Percentiles rank a stretch among this genome's conserved stretches.
phyloP scores from a whole-genome alignment of 1,284 basidiomycete genomes.

The Melampsora medusae region DNA sequence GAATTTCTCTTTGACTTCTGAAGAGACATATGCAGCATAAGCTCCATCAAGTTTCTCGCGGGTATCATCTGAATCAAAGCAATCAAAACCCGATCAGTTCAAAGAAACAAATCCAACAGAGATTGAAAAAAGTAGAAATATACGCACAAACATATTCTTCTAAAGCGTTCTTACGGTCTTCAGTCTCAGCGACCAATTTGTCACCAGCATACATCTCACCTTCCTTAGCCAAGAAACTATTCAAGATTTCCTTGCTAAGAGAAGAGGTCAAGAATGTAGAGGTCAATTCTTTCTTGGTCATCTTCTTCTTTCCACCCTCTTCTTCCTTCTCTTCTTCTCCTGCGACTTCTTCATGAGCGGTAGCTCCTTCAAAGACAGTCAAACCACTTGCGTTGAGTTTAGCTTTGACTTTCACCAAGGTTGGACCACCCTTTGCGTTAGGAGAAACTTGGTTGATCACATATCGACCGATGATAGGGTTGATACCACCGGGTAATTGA shows the following conservation, averaged over 20 bases:
- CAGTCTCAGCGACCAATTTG: conserved; percentile 91
- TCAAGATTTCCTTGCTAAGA: conserved; percentile 65
- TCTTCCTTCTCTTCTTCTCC: conserved; percentile 57
- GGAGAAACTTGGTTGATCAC: conserved; percentile 72
- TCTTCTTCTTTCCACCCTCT: conserved; percentile 62
- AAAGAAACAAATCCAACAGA: not conserved
- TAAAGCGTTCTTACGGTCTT: conserved; percentile 94
- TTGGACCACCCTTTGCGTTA: conserved; percentile 67
- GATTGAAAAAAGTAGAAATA: not conserved
- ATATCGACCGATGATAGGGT: conserved; percentile 77
- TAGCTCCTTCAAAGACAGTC: conserved; percentile 77
- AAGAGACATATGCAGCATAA: conserved; percentile 70
- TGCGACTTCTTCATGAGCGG: conserved; percentile 69
- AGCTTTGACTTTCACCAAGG: conserved; percentile 82
- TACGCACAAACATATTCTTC: conserved; percentile 79
- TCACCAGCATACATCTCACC: conserved; percentile 80
- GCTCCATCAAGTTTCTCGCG: conserved; percentile 84
- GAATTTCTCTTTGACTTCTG: conserved; percentile 73
- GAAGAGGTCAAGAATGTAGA: conserved; percentile 67
- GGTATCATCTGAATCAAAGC: conserved; percentile 64
- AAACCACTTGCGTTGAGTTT: conserved; percentile 80
- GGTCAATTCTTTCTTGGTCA: conserved; percentile 75
- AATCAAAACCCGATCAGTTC: not conserved
- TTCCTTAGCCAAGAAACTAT: conserved; percentile 72
- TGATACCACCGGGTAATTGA: conserved; percentile 69